Evolutionary conservation across 2,329 filamentous ascomycete genomes (phyloP).

Genomic region (Cordyceps pruinosa): DNA sequence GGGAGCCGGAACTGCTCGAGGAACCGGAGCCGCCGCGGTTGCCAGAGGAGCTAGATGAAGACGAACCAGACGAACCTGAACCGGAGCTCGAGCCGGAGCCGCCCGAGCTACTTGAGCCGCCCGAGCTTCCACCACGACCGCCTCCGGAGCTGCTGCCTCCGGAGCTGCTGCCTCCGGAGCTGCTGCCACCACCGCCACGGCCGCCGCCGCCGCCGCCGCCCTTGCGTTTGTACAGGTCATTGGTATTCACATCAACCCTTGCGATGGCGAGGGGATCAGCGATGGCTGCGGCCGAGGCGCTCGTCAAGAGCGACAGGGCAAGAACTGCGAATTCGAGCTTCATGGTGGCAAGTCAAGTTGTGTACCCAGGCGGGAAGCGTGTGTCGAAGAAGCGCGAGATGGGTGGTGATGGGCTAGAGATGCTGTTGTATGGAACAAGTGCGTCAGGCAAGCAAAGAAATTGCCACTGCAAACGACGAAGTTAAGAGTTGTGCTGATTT

Average conservation of each 20-base stretch:
- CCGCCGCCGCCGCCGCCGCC: conserved; percentile 51
- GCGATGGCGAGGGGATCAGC: conserved; percentile 12
- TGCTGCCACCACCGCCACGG: conserved; percentile 28
- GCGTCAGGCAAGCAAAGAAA: not conserved
- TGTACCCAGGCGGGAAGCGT: not conserved
- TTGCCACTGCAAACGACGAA: not conserved
- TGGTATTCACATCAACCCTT: conserved; percentile 21
- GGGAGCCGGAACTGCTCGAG: not conserved
- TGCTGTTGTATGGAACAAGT: not conserved
- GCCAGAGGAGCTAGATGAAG: not conserved
- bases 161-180: conserved; percentile 18
- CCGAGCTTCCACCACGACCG: conserved; percentile 16
- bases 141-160: conserved; percentile 23
- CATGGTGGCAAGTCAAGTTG: conserved; percentile 21
- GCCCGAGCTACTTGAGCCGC: not conserved
- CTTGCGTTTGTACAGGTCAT: conserved; percentile 53
- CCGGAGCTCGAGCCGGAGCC: not conserved
- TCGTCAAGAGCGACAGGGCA: conserved; percentile 22
- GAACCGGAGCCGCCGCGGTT: conserved; percentile 3
- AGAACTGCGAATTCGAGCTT: conserved; percentile 25
- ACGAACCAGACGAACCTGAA: not conserved
- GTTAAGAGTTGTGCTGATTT: not conserved
- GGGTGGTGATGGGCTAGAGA: not conserved
- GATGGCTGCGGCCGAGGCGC: conserved; percentile 8
- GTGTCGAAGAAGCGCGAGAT: not conserved